Conservation (phyloP, 192 early-diverging fungal species). For the Backusella liffmaniae region DNA sequence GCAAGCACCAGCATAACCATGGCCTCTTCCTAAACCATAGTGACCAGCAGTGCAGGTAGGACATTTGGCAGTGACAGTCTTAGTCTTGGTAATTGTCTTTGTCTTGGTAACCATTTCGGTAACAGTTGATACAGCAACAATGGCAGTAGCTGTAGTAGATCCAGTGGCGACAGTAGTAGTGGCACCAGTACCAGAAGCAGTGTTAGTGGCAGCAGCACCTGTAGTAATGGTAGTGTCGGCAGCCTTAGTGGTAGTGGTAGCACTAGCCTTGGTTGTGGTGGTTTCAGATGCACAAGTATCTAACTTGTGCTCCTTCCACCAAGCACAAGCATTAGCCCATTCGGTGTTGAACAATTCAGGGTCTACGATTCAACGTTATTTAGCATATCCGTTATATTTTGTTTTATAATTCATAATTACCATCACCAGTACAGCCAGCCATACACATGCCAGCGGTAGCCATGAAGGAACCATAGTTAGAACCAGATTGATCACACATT, state of each 20-base stretch:
- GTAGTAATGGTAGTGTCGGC: not conserved
- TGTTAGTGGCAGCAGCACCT: not conserved
- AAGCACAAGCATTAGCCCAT: slow-evolving; percentile 11
- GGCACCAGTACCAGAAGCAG: not conserved
- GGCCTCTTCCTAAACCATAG: not conserved
- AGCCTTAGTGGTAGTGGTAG: not conserved
- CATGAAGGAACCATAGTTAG: slow-evolving; percentile 25
- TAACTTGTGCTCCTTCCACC: not conserved
- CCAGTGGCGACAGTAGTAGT: not conserved
- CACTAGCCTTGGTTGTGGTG: not conserved
- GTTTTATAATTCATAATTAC: not conserved
- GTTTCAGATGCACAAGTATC: slow-evolving; percentile 8
- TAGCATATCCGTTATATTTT: not conserved
- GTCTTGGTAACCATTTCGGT: not conserved
- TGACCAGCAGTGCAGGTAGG: not conserved
- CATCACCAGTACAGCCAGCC: slow-evolving; percentile 11
- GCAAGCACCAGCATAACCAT: slow-evolving; percentile 3
- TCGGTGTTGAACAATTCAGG: slow-evolving; percentile 16
- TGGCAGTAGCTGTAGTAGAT: not conserved
- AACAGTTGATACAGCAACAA: not conserved
- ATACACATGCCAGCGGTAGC: slow-evolving; percentile 27
- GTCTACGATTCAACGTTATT: not conserved
- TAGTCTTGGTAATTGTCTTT: not conserved
- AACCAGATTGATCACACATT: slow-evolving; percentile 23
- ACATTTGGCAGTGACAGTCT: not conserved